Evolutionary conservation across 2,329 filamentous ascomycete genomes (phyloP).

Genomic region (Apiospora marii): DNA sequence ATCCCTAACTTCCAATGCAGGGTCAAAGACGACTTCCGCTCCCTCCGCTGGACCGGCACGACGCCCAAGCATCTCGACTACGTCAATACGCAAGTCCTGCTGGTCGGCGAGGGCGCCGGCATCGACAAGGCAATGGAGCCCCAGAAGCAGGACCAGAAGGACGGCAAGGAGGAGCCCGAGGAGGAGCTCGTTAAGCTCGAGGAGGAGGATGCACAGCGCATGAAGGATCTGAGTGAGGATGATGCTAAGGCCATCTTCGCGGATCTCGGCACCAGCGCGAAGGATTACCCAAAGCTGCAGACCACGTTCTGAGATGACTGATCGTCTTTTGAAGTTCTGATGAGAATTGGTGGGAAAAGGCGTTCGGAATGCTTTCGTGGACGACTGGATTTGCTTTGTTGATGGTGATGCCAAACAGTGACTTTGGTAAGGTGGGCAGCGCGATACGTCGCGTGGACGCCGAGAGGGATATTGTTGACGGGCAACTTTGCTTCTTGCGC

Average conservation of each 20-base stretch:
- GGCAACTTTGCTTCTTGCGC: neutral
- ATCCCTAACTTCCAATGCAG: conserved; percentile 44
- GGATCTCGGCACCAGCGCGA: conserved; percentile 55
- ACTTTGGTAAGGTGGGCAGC: neutral
- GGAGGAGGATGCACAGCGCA: conserved; percentile 74
- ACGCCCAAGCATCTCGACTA: conserved; percentile 79
- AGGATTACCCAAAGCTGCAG: conserved; percentile 69
- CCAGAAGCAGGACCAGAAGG: conserved; percentile 62
- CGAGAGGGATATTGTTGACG: neutral
- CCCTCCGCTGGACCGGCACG: conserved; percentile 77
- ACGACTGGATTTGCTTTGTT: neutral
- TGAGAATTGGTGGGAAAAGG: neutral
- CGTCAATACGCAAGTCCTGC: conserved; percentile 76
- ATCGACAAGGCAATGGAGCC: conserved; percentile 63
- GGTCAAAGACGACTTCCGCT: conserved; percentile 74
- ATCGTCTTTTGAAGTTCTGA: neutral
- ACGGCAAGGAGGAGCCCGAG: conserved; percentile 68
- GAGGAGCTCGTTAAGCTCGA: conserved; percentile 79
- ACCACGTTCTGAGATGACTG: conserved; percentile 57
- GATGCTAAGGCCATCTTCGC: conserved; percentile 56
- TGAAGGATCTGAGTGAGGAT: conserved; percentile 58
- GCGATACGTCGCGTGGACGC: neutral
- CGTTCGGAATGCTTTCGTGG: neutral
- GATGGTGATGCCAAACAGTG: too few relatives aligned
- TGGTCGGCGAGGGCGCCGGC: conserved; percentile 75